Evolutionary conservation across 805 yeast genomes (phyloP).

Genomic region (Cyberlindnera suaveolens): DNA sequence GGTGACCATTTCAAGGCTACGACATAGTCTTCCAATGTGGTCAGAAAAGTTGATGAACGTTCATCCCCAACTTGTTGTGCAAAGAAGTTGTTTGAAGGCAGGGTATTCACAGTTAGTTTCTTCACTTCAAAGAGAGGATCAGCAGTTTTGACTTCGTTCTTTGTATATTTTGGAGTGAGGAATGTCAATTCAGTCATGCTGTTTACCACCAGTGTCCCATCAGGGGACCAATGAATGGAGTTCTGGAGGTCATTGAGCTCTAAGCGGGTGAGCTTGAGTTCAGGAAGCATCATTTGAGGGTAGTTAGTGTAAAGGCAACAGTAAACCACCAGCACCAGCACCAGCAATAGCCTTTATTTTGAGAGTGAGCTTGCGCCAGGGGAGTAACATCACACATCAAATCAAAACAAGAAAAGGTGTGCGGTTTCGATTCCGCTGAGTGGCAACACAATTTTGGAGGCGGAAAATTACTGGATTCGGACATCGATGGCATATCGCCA

Average conservation of each 20-base stretch:
- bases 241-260: constrained; percentile 12
- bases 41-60: constrained; percentile 10
- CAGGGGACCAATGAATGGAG: constrained; percentile 18
- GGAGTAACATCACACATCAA: too few species aligned
- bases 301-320: background rate
- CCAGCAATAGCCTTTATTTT: too few species aligned
- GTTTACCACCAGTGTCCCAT: constrained; percentile 22
- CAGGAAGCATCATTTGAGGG: constrained; percentile 6
- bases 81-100: constrained; percentile 10
- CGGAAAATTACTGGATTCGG: too few species aligned
- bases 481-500: too few species aligned
- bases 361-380: too few species aligned
- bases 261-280: constrained; percentile 9
- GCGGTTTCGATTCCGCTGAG: too few species aligned
- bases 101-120: constrained; percentile 9
- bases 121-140: constrained; percentile 12
- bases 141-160: constrained; percentile 9
- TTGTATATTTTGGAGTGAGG: constrained; percentile 16
- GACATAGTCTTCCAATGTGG: constrained; percentile 9
- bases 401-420: too few species aligned
- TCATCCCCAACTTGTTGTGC: constrained; percentile 15
- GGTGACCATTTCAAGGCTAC: constrained; percentile 20
- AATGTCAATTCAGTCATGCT: constrained; percentile 16
- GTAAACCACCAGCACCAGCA: too few species aligned
- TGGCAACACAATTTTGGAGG: too few species aligned